phyloP scores from a whole-genome alignment of 2,329 filamentous ascomycete genomes.

The Pseudocercospora eumusae region DNA sequence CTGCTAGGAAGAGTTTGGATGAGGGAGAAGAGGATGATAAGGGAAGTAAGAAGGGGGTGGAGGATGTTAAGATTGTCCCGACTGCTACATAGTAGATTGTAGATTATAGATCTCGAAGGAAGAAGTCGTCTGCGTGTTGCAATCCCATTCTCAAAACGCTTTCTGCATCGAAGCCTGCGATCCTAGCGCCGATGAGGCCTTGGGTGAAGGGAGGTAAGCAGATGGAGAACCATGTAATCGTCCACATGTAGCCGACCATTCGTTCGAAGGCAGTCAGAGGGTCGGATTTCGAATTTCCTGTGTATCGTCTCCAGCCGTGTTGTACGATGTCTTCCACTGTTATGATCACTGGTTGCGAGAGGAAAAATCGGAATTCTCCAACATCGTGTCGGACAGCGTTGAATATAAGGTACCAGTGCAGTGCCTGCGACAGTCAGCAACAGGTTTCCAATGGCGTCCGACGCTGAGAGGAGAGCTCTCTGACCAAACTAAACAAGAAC shows the following conservation, averaged over 20 bases:
- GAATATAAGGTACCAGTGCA: not conserved
- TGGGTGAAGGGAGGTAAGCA: not conserved
- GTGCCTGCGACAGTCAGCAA: not conserved
- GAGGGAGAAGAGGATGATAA: not conserved
- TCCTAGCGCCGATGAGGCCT: not conserved
- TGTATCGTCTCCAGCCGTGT: not conserved
- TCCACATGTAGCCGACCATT: not conserved
- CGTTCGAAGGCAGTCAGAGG: not conserved
- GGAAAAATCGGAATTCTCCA: not conserved
- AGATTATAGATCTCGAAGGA: not conserved
- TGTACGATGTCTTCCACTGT: not conserved
- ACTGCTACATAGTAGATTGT: not conserved
- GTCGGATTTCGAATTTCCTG: not conserved
- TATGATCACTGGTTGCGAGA: not conserved
- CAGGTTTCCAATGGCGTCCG: not conserved
- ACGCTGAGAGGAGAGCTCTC: not conserved
- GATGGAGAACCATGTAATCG: not conserved
- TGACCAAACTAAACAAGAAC: not conserved
- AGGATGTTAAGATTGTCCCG: slow-evolving; percentile 12
- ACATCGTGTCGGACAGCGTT: not conserved
- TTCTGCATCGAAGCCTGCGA: not conserved
- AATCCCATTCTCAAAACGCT: not conserved
- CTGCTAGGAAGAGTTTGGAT: slow-evolving; percentile 11
- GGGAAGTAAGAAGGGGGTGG: slow-evolving; percentile 14
- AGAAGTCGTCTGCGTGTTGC: not conserved